Evolutionary conservation across 1,139 yeast species (phyloP), one percentile per base, ranked within the genome.

Genomic region (Candida dubliniensis): DNA sequence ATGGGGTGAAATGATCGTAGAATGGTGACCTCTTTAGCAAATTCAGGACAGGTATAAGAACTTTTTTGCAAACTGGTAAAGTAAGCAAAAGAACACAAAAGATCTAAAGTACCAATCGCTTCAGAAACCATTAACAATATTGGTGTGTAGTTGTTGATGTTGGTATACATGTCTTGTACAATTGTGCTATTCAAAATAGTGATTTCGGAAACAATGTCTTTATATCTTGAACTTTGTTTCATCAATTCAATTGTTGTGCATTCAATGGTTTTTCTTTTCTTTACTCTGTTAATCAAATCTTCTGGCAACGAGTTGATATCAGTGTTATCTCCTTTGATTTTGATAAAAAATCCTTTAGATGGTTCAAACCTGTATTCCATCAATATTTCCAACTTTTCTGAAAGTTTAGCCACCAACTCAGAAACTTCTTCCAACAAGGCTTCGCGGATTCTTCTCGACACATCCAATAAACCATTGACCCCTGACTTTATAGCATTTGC

Each of bases 401-500:
- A 48, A 4, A 69, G 31, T 0, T 41, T 33, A 0, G 56, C 56
- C 1, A 68, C 55, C 4, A 55, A 54, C 9, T 54, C 49, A 3
- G 64, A 42, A 7, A 71, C 60, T 44, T 73, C 76, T 35, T 69
- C 70, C 8, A 67, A 55, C 6, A 66, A 54, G 6, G 57, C 61
- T 42, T 68, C 64, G 42, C 74, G 72, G 0, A 74, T 48, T 46
- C 66, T 66, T 37, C 80, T 60, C 1, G 77, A 69, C 0, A 73
- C 67, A 54, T 74, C 79, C 1, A 76, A 53, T 23, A 76, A 56
- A 0, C 81, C 80, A 55, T 76, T 76, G 2, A 60, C 54, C 0
- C 78, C 79, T 27, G 66, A 54, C 47, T 61, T 69, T 0, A 75
- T 67, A 0, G 79, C 79, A 54, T 71, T 71, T 34, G 72, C 63